phyloP scores from a whole-genome alignment of 257 asterid species.

The Schizonepeta tenuifolia region DNA sequence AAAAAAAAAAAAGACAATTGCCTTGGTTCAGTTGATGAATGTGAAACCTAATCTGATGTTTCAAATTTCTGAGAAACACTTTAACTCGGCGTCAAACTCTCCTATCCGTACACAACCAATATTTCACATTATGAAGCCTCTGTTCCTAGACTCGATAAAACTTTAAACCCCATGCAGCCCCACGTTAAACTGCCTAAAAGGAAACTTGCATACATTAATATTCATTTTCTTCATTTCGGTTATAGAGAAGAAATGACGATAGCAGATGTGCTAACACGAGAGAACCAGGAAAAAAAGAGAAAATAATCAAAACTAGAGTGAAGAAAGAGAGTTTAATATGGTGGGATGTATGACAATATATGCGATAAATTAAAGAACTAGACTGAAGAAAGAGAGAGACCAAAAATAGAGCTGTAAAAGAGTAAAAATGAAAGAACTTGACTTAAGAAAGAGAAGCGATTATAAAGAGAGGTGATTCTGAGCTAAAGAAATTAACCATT shows the following conservation, averaged over 20 bases:
- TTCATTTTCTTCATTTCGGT: background rate
- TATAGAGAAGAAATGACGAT: background rate
- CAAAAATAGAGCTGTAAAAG: constrained; percentile 9
- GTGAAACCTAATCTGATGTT: background rate
- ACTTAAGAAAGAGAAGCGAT: background rate
- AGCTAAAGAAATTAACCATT: constrained; percentile 45
- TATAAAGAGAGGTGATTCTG: background rate
- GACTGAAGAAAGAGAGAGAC: background rate
- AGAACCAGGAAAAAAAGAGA: background rate
- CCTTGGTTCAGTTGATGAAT: constrained; percentile 14
- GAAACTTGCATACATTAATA: background rate
- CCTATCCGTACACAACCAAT: too few relatives aligned
- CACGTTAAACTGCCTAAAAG: constrained; percentile 1
- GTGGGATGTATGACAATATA: background rate
- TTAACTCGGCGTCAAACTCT: too few relatives aligned
- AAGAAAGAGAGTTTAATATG: background rate
- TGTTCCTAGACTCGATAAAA: background rate
- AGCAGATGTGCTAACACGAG: background rate
- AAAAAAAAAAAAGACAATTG: background rate
- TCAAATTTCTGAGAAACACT: background rate
- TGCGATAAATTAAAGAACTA: background rate
- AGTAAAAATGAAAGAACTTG: background rate
- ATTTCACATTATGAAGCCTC: too few relatives aligned
- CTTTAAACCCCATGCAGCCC: background rate
- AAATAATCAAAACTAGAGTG: background rate